These are phyloP conservation scores for Sporothrix humicola DNA, from an alignment of 2,329 filamentous ascomycete genomes.

Conservation along the genomic window DNA sequence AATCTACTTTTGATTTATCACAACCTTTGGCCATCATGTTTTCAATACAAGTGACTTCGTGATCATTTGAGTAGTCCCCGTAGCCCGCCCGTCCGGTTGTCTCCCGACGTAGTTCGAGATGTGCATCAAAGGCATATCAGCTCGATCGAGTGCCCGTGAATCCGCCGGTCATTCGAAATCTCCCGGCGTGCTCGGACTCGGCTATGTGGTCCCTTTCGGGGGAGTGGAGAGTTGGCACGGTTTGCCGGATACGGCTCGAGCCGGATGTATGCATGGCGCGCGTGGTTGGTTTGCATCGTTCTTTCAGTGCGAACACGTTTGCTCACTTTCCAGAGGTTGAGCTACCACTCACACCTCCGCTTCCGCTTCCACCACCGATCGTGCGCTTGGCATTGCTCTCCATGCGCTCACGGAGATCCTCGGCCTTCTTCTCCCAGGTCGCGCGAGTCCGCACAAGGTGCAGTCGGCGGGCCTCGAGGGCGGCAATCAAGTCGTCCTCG, in stretches of 20 bases:
- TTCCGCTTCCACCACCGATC: background rate
- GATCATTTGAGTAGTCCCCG: background rate
- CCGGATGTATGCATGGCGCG: background rate
- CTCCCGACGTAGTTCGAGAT: background rate
- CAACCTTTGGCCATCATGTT: background rate
- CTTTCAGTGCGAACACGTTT: background rate
- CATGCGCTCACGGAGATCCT: constrained; percentile 42
- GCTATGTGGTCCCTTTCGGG: background rate
- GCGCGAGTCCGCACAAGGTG: constrained; percentile 40
- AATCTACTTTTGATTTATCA: constrained; percentile 3
- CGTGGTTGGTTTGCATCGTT: background rate
- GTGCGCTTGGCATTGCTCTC: constrained; percentile 30
- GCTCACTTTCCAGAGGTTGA: constrained; percentile 32
- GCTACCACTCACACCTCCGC: background rate
- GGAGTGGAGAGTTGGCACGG: background rate
- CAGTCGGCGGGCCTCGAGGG: constrained; percentile 42
- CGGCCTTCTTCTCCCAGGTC: constrained; percentile 45
- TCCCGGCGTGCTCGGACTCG: background rate
- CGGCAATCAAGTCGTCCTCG: constrained; percentile 43
- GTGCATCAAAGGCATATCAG: too few relatives aligned
- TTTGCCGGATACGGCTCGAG: background rate
- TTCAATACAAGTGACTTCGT: too few relatives aligned
- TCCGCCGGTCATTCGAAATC: too few relatives aligned
- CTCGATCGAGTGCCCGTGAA: too few relatives aligned
- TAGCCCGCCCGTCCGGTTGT: background rate